Base-by-base conservation (phyloP, 2,329 filamentous ascomycete species). In the Colletotrichum sansevieriae region DNA sequence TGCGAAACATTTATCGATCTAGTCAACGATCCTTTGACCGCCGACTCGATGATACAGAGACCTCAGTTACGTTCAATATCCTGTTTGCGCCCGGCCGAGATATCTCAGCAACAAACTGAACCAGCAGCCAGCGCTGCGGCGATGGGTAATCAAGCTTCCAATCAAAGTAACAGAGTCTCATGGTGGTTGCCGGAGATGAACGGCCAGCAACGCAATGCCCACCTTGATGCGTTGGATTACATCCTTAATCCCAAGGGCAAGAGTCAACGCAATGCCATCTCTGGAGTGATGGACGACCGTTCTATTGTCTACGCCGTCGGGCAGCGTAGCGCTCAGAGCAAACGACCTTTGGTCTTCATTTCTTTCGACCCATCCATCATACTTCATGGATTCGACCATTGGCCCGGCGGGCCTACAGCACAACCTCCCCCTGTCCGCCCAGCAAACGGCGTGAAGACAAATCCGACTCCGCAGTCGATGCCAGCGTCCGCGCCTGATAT, bases 1-100 rank as follows among this genome's bases (percentile, higher is more conserved):
- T 84, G 83, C 70, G 81, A 81, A 22, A 82, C 88, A 0, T 91
- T 88, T 72, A 62, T 91, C 5, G 90, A 92, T 71, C 75, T 92
- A 0, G 84, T 90, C 6, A 82, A 89, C 70, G 83, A 87, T 69
- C 77, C 83, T 3, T 56, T 75, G 80, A 76, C 37, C 20, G 11
- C 44, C 15, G 70, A 74, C 2, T 66, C 71, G 3, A 72, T 76
- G n/a, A 70, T 75, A 4, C 78, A 78, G 58, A 70, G 80, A 18
- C 77, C 88, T 12, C 82, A 84, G 4, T 77, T 92, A 4, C 82
- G 85, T 29, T 54, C 65, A 9, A 68, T 61, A 20, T 63, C 58
- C 59, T 63, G 67, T 15, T 54, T 22, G 11, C 22, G 15, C 25
- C 52, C 39, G 5, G 18, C 43, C 15, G 37, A 51, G 13, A 56